A percentile compares a stretch with the other conserved stretches of the same genome.
Conservation (phyloP, 495 filamentous ascomycete genomes). For the Trichocladium antarcticum region DNA sequence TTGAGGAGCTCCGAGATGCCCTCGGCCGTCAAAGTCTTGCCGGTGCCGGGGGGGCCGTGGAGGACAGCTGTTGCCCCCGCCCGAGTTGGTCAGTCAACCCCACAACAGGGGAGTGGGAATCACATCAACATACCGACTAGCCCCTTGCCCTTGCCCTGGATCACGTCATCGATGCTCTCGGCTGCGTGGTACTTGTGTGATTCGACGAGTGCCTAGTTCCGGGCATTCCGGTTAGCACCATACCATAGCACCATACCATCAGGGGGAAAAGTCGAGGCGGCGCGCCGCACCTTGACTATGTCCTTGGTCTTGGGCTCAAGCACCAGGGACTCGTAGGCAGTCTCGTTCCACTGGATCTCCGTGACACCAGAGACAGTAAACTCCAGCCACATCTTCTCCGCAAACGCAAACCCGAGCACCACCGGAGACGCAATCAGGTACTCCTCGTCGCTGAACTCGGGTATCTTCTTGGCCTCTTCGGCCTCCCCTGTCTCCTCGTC, state of each 20-base stretch:
- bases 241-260: slow-evolving; percentile 29
- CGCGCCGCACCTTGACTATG: slow-evolving; percentile 47
- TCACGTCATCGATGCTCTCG: slow-evolving; percentile 59
- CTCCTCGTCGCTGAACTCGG: slow-evolving; percentile 71
- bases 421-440: slow-evolving; percentile 83
- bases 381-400: slow-evolving; percentile 85
- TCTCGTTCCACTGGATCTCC: slow-evolving; percentile 25
- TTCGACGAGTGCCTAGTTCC: slow-evolving; percentile 17
- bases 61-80: slow-evolving; percentile 44
- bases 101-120: slow-evolving; percentile 22
- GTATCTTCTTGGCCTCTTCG: slow-evolving; percentile 29
- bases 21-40: slow-evolving; percentile 84
- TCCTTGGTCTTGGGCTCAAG: slow-evolving; percentile 25
- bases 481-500: slow-evolving; percentile 13
- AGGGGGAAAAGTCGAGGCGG: not conserved
- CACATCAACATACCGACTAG: slow-evolving; percentile 53
- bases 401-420: slow-evolving; percentile 85
- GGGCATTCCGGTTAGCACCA: slow-evolving; percentile 31
- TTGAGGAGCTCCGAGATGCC: slow-evolving; percentile 74
- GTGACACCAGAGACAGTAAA: slow-evolving; percentile 75
- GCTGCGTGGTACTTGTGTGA: slow-evolving; percentile 53
- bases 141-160: slow-evolving; percentile 44
- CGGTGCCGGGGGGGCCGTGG: slow-evolving; percentile 75
- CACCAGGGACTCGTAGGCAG: slow-evolving; percentile 21
- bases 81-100: not conserved